Percentiles rank a stretch among this genome's conserved stretches.
Conservation (phyloP, 2,329 filamentous ascomycete genomes). For the Sphaceloma murrayae region DNA sequence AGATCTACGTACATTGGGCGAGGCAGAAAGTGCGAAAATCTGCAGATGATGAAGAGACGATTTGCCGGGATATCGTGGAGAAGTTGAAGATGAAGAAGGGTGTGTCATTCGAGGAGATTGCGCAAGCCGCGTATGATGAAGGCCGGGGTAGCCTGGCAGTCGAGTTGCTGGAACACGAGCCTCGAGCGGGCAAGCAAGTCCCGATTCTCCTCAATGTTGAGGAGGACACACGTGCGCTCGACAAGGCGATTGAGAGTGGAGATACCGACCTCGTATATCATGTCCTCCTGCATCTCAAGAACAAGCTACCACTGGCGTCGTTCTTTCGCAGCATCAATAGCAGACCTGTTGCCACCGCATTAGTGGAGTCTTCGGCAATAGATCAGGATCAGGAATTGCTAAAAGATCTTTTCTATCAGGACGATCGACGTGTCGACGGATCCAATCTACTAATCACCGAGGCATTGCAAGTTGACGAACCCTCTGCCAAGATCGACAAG, state of each 20-base stretch:
- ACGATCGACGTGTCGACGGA: slow-evolving; percentile 81
- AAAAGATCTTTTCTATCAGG: slow-evolving; percentile 96
- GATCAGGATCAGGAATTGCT: slow-evolving; percentile 73
- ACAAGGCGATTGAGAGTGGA: slow-evolving; percentile 92
- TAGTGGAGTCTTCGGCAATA: slow-evolving; percentile 76
- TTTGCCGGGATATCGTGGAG: slow-evolving; percentile 77
- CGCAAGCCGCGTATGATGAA: slow-evolving; percentile 86
- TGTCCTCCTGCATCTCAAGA: slow-evolving; percentile 78
- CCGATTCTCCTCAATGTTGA: slow-evolving; percentile 90
- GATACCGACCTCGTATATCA: slow-evolving; percentile 89
- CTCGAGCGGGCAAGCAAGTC: slow-evolving; percentile 89
- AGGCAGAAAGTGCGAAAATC: slow-evolving; percentile 84
- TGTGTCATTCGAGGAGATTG: slow-evolving; percentile 92
- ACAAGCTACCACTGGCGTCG: slow-evolving; percentile 76
- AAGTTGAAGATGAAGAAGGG: slow-evolving; percentile 79
- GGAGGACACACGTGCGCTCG: slow-evolving; percentile 85
- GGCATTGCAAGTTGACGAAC: slow-evolving; percentile 62
- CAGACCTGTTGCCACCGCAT: slow-evolving; percentile 72
- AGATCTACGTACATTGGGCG: slow-evolving; percentile 95
- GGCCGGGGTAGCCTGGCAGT: slow-evolving; percentile 82
- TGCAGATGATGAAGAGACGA: slow-evolving; percentile 74
- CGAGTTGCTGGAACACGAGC: slow-evolving; percentile 84
- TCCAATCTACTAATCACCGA: slow-evolving; percentile 80
- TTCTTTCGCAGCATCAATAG: slow-evolving; percentile 90
- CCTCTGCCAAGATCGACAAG: slow-evolving; percentile 68